phyloP scores from a whole-genome alignment of 2,329 filamentous ascomycete genomes.

The Trichoderma cornu-damae region DNA sequence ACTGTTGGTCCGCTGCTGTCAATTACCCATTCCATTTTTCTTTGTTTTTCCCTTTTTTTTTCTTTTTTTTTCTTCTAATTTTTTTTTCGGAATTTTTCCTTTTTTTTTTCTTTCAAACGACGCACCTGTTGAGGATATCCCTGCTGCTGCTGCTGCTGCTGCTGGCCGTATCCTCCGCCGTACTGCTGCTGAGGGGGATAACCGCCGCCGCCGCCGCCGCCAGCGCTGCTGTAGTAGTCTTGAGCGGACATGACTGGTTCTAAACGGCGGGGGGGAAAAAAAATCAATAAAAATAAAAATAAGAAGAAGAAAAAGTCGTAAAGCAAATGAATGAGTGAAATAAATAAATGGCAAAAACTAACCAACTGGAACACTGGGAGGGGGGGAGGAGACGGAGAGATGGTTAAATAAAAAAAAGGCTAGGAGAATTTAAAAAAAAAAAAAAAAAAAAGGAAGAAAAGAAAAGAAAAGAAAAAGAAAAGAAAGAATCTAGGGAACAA shows the following conservation, averaged over 20 bases:
- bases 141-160: conserved; percentile 20
- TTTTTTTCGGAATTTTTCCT: no score
- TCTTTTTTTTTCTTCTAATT: not conserved
- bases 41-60: no score
- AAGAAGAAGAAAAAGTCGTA: not conserved
- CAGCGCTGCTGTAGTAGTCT: conserved; percentile 36
- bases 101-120: no score
- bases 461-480: not conserved
- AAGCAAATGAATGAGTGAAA: no score
- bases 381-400: no score
- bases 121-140: conserved; percentile 26
- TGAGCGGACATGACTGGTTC: conserved; percentile 37
- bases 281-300: no score
- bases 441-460: not conserved
- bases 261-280: no score
- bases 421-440: not conserved
- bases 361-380: no score
- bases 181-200: conserved; percentile 26
- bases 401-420: not conserved
- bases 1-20: no score
- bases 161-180: no score
- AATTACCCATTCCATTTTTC: no score
- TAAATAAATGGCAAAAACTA: no score
- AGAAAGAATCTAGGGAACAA: not conserved
- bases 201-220: conserved; percentile 23